Evolutionary conservation across 2,329 filamentous ascomycete species (phyloP).

Genomic region (Claviceps arundinis): DNA sequence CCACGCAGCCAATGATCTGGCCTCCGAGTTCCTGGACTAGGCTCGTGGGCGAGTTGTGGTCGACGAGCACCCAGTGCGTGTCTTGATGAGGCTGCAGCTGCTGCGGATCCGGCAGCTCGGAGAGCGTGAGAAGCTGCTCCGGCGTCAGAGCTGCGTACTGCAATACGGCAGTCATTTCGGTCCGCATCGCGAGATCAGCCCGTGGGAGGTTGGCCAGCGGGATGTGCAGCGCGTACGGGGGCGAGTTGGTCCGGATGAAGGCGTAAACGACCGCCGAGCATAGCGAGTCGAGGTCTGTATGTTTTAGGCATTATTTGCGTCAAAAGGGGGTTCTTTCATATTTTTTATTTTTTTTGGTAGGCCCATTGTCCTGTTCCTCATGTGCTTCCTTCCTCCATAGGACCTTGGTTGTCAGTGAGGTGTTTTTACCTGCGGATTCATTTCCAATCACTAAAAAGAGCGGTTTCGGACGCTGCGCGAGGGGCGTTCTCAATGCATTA

Average conservation of each 20-base stretch:
- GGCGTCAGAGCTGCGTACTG: constrained; percentile 42
- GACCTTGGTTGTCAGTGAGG: neutral
- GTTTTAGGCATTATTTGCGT: neutral
- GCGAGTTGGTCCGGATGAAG: constrained; percentile 53
- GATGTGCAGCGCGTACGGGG: constrained; percentile 46
- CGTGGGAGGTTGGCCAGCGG: constrained; percentile 60
- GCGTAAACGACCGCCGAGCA: constrained; percentile 61
- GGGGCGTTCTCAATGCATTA: constrained; percentile 29
- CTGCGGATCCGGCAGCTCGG: constrained; percentile 33
- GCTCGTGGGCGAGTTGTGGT: constrained; percentile 65
- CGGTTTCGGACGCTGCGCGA: constrained; percentile 30
- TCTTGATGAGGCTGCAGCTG: constrained; percentile 26
- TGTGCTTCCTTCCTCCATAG: neutral
- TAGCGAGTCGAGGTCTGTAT: constrained; percentile 66
- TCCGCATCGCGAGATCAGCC: constrained; percentile 55
- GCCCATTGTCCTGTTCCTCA: neutral
- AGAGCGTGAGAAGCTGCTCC: constrained; percentile 50
- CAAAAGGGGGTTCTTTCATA: neutral
- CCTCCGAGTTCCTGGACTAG: constrained; percentile 37
- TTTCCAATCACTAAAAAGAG: constrained; percentile 54
- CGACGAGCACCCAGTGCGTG: constrained; percentile 61
- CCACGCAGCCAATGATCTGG: constrained; percentile 52
- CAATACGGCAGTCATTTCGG: constrained; percentile 57
- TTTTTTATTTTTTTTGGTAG: neutral
- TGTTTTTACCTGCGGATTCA: constrained; percentile 44